A percentile compares a stretch with the other conserved stretches of the same genome.
phyloP scores from a whole-genome alignment of 2,329 filamentous ascomycete species.

The Claviceps purpurea region DNA sequence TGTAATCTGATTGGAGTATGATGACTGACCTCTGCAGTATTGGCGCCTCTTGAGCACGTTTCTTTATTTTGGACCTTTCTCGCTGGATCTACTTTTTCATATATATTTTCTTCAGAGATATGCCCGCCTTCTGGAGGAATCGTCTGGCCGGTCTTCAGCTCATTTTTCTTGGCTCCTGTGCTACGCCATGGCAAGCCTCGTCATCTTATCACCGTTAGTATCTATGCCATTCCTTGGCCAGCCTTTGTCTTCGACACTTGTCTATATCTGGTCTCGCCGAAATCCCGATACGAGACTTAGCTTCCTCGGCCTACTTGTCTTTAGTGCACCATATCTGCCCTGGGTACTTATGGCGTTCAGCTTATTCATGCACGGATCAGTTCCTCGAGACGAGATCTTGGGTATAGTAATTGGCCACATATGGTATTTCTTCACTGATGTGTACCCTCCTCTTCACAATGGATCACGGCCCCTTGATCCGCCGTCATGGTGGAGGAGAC shows the following conservation, averaged over 20 bases:
- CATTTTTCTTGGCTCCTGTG: conserved; percentile 91
- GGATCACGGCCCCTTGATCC: conserved; percentile 79
- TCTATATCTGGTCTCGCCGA: conserved; percentile 94
- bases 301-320: conserved; percentile 77
- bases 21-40: conserved; percentile 44
- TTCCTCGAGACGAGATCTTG: conserved; percentile 93
- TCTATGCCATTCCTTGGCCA: conserved; percentile 92
- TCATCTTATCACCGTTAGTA: conserved; percentile 72
- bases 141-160: conserved; percentile 78
- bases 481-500: conserved; percentile 73
- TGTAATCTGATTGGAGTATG: not conserved
- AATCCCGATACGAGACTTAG: conserved; percentile 87
- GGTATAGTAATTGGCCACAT: conserved; percentile 90
- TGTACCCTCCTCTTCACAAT: conserved; percentile 82
- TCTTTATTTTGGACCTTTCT: conserved; percentile 91
- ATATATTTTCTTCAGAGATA: conserved; percentile 98
- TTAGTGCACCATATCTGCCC: conserved; percentile 86
- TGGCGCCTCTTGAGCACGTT: conserved; percentile 96
- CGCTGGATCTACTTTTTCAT: conserved; percentile 88
- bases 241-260: conserved; percentile 78
- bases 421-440: conserved; percentile 97
- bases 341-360: conserved; percentile 94
- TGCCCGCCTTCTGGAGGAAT: conserved; percentile 86
- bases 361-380: conserved; percentile 72
- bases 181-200: conserved; percentile 68